Conservation (phyloP, 2,329 filamentous ascomycete species). For the Beauveria pseudobassiana region DNA sequence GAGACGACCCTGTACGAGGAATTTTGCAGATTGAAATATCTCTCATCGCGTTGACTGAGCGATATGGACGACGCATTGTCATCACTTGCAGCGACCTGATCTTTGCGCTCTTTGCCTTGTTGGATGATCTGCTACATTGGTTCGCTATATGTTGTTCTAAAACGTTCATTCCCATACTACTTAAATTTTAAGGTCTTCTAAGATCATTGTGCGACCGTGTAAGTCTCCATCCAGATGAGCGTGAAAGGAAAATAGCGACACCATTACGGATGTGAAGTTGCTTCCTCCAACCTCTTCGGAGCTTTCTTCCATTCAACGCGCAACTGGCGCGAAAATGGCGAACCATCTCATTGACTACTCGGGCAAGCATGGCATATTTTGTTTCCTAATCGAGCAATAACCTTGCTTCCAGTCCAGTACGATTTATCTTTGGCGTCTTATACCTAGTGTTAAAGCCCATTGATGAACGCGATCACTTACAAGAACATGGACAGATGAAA, state of each 20-base stretch:
- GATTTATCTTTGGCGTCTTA: constrained; percentile 1
- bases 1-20: background rate
- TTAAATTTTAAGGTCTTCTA: background rate
- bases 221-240: background rate
- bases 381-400: background rate
- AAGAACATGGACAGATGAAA: background rate
- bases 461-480: too few species aligned
- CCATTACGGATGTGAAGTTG: too few species aligned
- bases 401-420: background rate
- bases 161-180: background rate
- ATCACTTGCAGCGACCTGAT: background rate
- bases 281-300: too few species aligned
- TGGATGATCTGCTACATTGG: background rate
- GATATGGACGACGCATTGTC: constrained; percentile 3
- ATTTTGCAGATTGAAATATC: constrained; percentile 4
- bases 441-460: background rate
- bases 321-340: too few species aligned
- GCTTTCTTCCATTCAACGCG: background rate
- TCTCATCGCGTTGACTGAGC: constrained; percentile 9
- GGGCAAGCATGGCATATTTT: background rate
- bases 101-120: constrained; percentile 1
- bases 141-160: background rate
- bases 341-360: too few species aligned
- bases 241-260: too few species aligned
- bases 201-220: background rate